These are phyloP conservation scores for Phytophthora cajani DNA, from an alignment of 352 stramenopile species.

Conservation along the genomic window DNA sequence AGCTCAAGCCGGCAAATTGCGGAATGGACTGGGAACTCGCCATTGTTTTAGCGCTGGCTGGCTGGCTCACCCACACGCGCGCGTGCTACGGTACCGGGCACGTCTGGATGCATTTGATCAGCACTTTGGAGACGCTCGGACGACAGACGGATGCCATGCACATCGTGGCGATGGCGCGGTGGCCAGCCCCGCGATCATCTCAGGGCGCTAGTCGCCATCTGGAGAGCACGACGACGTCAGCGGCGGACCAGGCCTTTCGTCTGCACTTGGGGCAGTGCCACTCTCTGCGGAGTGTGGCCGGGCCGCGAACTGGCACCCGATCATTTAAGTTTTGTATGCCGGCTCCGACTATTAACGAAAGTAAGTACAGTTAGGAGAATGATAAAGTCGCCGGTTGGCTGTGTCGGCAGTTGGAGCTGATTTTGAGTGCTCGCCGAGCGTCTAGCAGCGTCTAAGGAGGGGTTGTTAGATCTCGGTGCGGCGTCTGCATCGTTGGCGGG, in stretches of 20 bases:
- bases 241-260: background rate
- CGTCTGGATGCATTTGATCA: constrained; percentile 1
- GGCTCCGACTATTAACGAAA: constrained; percentile 3
- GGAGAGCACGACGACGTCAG: constrained; percentile 12
- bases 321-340: constrained; percentile 23
- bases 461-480: too few species aligned
- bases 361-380: background rate
- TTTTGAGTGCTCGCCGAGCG: background rate
- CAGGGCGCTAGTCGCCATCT: constrained; percentile 27
- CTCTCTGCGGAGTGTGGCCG: background rate
- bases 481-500: background rate
- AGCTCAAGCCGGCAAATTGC: constrained; percentile 28
- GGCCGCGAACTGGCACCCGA: background rate
- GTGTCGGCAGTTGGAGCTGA: background rate
- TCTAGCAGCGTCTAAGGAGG: background rate
- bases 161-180: constrained; percentile 26
- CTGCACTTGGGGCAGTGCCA: constrained; percentile 8
- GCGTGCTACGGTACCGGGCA: background rate
- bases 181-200: constrained; percentile 20
- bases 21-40: constrained; percentile 21
- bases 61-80: constrained; percentile 4
- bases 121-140: constrained; percentile 15
- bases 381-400: background rate
- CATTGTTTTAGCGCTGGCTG: constrained; percentile 3
- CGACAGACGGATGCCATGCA: constrained; percentile 36